phyloP scores from a whole-genome alignment of 2,329 filamentous ascomycete genomes.

The Neophaeococcomyces mojaviensis region DNA sequence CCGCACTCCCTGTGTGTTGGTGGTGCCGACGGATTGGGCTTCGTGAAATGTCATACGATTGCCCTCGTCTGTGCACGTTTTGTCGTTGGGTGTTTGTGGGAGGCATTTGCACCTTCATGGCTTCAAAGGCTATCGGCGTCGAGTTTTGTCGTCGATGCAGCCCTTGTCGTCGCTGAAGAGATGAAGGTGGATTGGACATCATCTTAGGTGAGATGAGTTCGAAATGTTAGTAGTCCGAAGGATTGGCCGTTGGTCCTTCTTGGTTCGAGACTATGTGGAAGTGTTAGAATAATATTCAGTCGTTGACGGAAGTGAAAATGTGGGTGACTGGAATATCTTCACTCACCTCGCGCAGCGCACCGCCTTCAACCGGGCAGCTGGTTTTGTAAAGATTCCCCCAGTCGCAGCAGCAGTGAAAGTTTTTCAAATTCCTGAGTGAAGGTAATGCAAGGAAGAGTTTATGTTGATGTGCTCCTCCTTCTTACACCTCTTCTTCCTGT shows the following conservation, averaged over 20 bases:
- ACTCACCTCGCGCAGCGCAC: conserved; percentile 74
- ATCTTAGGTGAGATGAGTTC: conserved; percentile 68
- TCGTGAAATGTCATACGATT: conserved; percentile 52
- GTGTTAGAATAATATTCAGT: conserved; percentile 4
- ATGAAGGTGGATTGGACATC: conserved; percentile 69
- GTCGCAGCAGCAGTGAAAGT: conserved; percentile 17
- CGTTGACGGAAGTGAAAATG: neutral
- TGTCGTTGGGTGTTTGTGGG: conserved; percentile 42
- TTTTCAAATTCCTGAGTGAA: conserved; percentile 15
- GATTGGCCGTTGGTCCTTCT: conserved; percentile 47
- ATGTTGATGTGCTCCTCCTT: neutral
- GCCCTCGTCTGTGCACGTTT: conserved; percentile 66
- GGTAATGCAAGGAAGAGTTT: neutral
- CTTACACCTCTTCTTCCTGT: neutral
- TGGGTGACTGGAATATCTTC: neutral
- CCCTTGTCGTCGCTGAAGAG: conserved; percentile 65
- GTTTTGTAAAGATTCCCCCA: conserved; percentile 22
- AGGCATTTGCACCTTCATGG: conserved; percentile 58
- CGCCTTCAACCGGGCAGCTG: conserved; percentile 66
- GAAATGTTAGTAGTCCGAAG: conserved; percentile 39
- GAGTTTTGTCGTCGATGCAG: conserved; percentile 83
- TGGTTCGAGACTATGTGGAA: conserved; percentile 25
- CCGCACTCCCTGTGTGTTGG: conserved; percentile 19
- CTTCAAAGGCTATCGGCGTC: conserved; percentile 67
- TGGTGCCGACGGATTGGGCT: conserved; percentile 21